phyloP scores from a whole-genome alignment of 805 yeast genomes.

The Cyberlindnera samutprakarnensis region DNA sequence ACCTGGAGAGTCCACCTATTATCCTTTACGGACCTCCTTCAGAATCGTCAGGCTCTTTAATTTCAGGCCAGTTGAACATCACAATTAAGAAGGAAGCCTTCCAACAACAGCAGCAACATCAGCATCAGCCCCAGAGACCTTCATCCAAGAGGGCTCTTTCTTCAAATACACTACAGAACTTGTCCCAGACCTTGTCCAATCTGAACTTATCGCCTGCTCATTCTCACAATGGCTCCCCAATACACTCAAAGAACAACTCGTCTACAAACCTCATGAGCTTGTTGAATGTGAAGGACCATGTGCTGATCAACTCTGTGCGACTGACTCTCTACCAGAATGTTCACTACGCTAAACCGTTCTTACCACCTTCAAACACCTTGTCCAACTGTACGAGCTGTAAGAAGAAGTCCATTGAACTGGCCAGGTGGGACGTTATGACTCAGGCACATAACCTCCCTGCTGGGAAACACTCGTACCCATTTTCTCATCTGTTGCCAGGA shows the following conservation, averaged over 20 bases:
- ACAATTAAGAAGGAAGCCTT: conserved; percentile 33
- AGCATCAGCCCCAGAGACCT: conserved; percentile 17
- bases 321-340: conserved; percentile 68
- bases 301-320: conserved; percentile 50
- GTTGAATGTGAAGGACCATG: conserved; percentile 30
- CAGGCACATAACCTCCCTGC: conserved; percentile 47
- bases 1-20: conserved; percentile 87
- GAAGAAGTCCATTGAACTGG: conserved; percentile 50
- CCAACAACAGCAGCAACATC: conserved; percentile 3
- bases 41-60: conserved; percentile 78
- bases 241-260: conserved; percentile 15
- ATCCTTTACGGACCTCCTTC: conserved; percentile 71
- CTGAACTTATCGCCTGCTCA: conserved; percentile 20
- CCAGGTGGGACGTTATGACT: conserved; percentile 81
- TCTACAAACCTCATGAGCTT: conserved; percentile 21
- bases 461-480: conserved; percentile 85
- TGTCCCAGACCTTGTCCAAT: conserved; percentile 19
- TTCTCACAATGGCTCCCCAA: conserved; percentile 16
- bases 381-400: conserved; percentile 54
- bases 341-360: conserved; percentile 57
- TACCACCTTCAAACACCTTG: conserved; percentile 42
- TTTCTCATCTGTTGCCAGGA: conserved; percentile 85
- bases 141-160: conserved; percentile 11
- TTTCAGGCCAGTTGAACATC: conserved; percentile 71
- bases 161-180: conserved; percentile 13